phyloP scores from a whole-genome alignment of 2,329 filamentous ascomycete species.

The Stagonosporopsis chrysanthemi region DNA sequence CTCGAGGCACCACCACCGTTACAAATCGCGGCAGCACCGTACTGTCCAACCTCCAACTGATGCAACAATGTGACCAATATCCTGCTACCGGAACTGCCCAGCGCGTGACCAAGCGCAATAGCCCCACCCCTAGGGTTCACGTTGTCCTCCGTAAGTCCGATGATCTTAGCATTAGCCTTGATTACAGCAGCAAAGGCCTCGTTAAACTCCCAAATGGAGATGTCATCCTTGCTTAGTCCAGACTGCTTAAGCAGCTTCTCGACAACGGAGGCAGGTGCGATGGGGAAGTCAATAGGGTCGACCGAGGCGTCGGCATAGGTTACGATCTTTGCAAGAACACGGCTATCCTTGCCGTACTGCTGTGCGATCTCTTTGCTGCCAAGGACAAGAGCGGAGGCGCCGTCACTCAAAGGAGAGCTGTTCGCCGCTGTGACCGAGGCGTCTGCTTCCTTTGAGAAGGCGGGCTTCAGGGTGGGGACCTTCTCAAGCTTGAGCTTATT shows the following conservation, averaged over 20 bases:
- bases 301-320: slow-evolving; percentile 88
- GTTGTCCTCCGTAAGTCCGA: slow-evolving; percentile 78
- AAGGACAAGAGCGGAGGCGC: slow-evolving; percentile 87
- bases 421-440: slow-evolving; percentile 96
- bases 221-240: slow-evolving; percentile 88
- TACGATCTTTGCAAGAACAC: slow-evolving; percentile 86
- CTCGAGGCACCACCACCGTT: slow-evolving; percentile 94
- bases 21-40: slow-evolving; percentile 94
- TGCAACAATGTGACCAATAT: slow-evolving; percentile 91
- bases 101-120: slow-evolving; percentile 88
- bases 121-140: slow-evolving; percentile 91
- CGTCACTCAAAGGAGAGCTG: slow-evolving; percentile 92
- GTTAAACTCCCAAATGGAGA: slow-evolving; percentile 97
- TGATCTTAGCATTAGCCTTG: slow-evolving; percentile 91
- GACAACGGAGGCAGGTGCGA: slow-evolving; percentile 91
- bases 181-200: slow-evolving; percentile 97
- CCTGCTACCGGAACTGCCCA: slow-evolving; percentile 91
- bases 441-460: slow-evolving; percentile 86
- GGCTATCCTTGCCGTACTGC: slow-evolving; percentile 77
- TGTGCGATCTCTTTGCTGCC: slow-evolving; percentile 81
- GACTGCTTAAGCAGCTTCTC: slow-evolving; percentile 88
- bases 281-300: slow-evolving; percentile 88
- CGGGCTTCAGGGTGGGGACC: slow-evolving; percentile 84
- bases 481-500: slow-evolving; percentile 87
- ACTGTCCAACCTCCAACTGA: slow-evolving; percentile 89